These are phyloP conservation scores for Cladobotryum protrusum DNA, from an alignment of 2,329 filamentous ascomycete genomes.

Conservation along the genomic window DNA sequence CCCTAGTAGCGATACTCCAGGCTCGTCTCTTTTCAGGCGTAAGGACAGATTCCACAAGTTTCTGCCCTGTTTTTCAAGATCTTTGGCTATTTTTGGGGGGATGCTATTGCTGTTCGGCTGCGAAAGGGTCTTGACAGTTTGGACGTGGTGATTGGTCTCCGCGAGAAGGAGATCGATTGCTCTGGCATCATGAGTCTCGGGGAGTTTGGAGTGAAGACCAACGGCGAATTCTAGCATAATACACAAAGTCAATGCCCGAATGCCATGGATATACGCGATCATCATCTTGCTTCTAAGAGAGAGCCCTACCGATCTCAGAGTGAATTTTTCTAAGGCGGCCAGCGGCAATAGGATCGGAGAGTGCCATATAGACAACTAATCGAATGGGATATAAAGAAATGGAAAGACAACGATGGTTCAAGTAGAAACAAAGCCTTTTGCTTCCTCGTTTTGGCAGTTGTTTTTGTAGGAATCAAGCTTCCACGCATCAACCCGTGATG, in stretches of 20 bases:
- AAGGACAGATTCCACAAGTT: slow-evolving; percentile 63
- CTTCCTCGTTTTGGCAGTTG: background rate
- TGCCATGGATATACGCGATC: no score
- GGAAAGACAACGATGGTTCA: no score
- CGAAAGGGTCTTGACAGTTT: slow-evolving; percentile 15
- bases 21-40: slow-evolving; percentile 33
- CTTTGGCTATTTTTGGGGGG: slow-evolving; percentile 16
- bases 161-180: slow-evolving; percentile 34
- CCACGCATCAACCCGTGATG: no score
- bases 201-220: slow-evolving; percentile 21
- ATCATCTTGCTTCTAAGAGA: background rate
- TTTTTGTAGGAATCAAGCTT: no score
- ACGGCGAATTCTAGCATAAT: slow-evolving; percentile 21
- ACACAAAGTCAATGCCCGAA: no score
- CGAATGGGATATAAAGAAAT: background rate
- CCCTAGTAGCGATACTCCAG: slow-evolving; percentile 15
- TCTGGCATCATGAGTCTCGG: slow-evolving; percentile 23
- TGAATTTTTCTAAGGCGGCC: slow-evolving; percentile 20
- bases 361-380: slow-evolving; percentile 15
- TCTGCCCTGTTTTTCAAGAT: slow-evolving; percentile 52
- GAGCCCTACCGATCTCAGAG: slow-evolving; percentile 13
- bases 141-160: slow-evolving; percentile 24
- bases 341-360: slow-evolving; percentile 10
- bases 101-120: background rate
- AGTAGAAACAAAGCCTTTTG: background rate